These are phyloP conservation scores for Oxyria digyna DNA, from an alignment of 148 eudicot genomes.

Conservation along the genomic window DNA sequence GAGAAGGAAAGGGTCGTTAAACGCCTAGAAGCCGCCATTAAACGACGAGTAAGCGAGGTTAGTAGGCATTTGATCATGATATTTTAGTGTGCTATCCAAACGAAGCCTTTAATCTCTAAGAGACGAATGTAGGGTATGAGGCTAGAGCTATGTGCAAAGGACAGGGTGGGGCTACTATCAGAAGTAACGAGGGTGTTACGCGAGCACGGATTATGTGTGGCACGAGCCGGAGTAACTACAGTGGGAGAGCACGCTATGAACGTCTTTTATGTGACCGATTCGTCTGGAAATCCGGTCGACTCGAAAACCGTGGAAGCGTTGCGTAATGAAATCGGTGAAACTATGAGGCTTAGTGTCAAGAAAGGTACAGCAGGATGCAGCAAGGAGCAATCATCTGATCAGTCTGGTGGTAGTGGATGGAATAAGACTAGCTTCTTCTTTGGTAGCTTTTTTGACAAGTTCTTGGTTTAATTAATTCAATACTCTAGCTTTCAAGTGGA, in stretches of 20 bases:
- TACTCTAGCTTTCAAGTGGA: background rate
- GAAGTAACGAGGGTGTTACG: slow-evolving; percentile 50
- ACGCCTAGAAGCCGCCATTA: slow-evolving; percentile 82
- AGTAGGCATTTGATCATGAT: too few species aligned
- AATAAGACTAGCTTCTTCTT: slow-evolving; percentile 71
- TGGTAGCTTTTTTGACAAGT: slow-evolving; percentile 47
- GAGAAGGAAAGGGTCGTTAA: slow-evolving; percentile 63
- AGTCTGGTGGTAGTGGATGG: slow-evolving; percentile 31
- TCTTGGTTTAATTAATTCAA: slow-evolving; percentile 28
- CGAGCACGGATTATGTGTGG: slow-evolving; percentile 57
- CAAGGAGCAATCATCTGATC: slow-evolving; percentile 22
- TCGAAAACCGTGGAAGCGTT: slow-evolving; percentile 45
- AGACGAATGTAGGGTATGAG: slow-evolving; percentile 34
- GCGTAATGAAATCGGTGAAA: slow-evolving; percentile 50
- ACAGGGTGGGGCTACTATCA: slow-evolving; percentile 50
- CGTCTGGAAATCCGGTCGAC: slow-evolving; percentile 63
- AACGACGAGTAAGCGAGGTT: slow-evolving; percentile 66
- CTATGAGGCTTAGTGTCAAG: slow-evolving; percentile 69
- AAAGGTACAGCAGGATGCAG: slow-evolving; percentile 23
- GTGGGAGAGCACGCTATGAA: slow-evolving; percentile 53
- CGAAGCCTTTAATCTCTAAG: background rate
- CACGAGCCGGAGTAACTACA: slow-evolving; percentile 63
- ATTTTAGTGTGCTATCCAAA: background rate
- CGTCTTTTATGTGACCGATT: slow-evolving; percentile 57
- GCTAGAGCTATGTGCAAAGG: slow-evolving; percentile 54